Evolutionary conservation across 2,329 filamentous ascomycete species (phyloP), one percentile per base, ranked within the genome.

Genomic region (Colletotrichum sp.): DNA sequence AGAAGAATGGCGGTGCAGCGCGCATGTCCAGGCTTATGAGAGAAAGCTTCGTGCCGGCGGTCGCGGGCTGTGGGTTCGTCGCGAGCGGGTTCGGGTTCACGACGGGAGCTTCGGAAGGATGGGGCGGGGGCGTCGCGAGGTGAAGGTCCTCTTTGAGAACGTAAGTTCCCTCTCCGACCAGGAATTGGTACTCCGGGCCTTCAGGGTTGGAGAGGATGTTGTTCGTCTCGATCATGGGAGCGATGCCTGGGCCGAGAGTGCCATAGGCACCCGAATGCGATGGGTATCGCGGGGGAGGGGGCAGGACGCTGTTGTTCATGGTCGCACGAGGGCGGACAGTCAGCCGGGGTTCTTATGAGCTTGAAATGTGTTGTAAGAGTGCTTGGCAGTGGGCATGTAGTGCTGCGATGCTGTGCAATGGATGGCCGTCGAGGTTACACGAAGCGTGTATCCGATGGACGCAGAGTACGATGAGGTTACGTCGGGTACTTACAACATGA

Each of bases 81-180:
- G 95, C 94, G 57, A 99, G 91, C 30, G 97, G 97, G 82, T 99
- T 99, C 61, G 95, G 94, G 82, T 98, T 98, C 74, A 94, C 87
- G 55, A 96, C 87, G 27, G 96, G 96, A 15, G 95, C 93, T 88
- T 99, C 97, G 77, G 96, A 98, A 27, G 97, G 97, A 86, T 99
- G 97, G 16, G 96, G 96, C 78, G 96, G 96, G 72, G 97, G 97
- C 39, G 96, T 98, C 61, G 97, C 96, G 73, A 99, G 93, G 79
- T 96, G 94, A 32, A 99, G 88, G 83, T 98, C 95, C 86, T 99
- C 96, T 84, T 96, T 94, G 59, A 99, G 91, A 27, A 95, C 90
- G 82, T 99, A 99, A 77, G 95, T 96, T 95, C 96, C 97, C 92
- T 99, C 97, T 84, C 96, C 97, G 64, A 96, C 96, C 59, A 98